Evolutionary conservation across 2,329 filamentous ascomycete species (phyloP).

Genomic region (Cercospora citrullina): DNA sequence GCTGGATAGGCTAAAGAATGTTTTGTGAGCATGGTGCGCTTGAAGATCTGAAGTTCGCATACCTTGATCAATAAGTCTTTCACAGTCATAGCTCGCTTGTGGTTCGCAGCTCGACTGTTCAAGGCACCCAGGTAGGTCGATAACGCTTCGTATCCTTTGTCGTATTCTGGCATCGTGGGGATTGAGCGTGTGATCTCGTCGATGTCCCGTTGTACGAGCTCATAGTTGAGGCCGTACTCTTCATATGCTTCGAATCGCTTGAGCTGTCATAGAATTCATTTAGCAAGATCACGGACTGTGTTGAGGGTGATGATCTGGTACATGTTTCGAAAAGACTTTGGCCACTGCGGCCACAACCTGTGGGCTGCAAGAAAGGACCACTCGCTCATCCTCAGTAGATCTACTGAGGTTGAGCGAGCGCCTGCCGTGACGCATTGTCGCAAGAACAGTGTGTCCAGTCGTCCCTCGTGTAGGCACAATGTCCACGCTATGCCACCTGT

Average conservation of each 20-base stretch:
- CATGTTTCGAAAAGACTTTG: slow-evolving; percentile 55
- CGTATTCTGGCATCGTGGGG: slow-evolving; percentile 77
- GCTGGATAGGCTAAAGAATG: slow-evolving; percentile 73
- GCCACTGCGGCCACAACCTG: slow-evolving; percentile 56
- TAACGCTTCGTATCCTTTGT: slow-evolving; percentile 80
- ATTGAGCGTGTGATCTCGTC: slow-evolving; percentile 64
- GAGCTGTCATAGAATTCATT: slow-evolving; percentile 59
- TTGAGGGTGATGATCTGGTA: slow-evolving; percentile 35
- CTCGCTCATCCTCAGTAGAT: slow-evolving; percentile 41
- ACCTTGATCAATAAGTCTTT: slow-evolving; percentile 90
- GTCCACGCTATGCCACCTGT: slow-evolving; percentile 52
- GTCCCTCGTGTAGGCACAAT: slow-evolving; percentile 42
- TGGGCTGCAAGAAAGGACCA: slow-evolving; percentile 51
- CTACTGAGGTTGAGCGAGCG: slow-evolving; percentile 51
- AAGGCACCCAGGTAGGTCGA: slow-evolving; percentile 72
- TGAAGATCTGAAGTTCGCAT: slow-evolving; percentile 18
- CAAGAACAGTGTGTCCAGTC: slow-evolving; percentile 28
- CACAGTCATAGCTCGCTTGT: slow-evolving; percentile 76
- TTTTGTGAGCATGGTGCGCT: neutral
- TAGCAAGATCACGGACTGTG: slow-evolving; percentile 44
- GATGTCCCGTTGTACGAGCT: slow-evolving; percentile 78
- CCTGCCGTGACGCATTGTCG: slow-evolving; percentile 40
- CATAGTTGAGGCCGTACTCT: slow-evolving; percentile 88
- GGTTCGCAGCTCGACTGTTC: slow-evolving; percentile 62
- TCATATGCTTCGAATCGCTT: slow-evolving; percentile 82